Percentiles rank a stretch among this genome's conserved stretches.
Evolutionary conservation across 805 yeast species (phyloP).

Genomic region (Suhomyces canberraensis): DNA sequence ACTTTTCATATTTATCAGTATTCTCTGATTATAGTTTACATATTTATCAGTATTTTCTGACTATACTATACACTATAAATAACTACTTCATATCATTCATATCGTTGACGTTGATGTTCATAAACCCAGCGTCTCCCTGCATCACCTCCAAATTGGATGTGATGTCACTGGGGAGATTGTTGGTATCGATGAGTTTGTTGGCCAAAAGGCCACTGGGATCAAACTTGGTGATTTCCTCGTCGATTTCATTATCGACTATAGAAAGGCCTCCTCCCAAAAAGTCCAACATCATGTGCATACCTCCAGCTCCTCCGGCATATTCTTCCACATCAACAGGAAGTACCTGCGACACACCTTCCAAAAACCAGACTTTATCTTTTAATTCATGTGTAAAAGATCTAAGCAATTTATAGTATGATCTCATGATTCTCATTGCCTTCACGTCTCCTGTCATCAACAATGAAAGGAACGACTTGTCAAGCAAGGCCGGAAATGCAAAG

Average conservation of each 20-base stretch:
- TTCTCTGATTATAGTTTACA: no score
- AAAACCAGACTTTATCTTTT: constrained; percentile 89
- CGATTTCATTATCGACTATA: constrained; percentile 36
- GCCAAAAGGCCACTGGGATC: constrained; percentile 45
- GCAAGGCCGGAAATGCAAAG: constrained; percentile 88
- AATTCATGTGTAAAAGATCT: constrained; percentile 80
- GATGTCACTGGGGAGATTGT: constrained; percentile 55
- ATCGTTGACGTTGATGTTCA: constrained; percentile 20
- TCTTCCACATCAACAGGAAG: constrained; percentile 90
- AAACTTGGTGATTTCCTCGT: constrained; percentile 37
- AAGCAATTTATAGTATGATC: constrained; percentile 78
- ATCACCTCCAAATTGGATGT: constrained; percentile 49
- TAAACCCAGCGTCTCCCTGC: constrained; percentile 45
- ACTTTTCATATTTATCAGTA: no score
- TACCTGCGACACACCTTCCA: constrained; percentile 86
- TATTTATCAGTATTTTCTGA: no score
- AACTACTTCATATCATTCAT: constrained; percentile 11
- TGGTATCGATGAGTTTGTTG: constrained; percentile 50
- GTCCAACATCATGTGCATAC: constrained; percentile 89
- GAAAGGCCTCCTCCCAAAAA: constrained; percentile 69
- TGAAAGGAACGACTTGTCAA: constrained; percentile 77
- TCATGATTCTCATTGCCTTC: constrained; percentile 86
- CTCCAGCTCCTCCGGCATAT: constrained; percentile 82
- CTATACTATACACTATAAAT: no score
- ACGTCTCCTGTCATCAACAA: constrained; percentile 80